Conservation (phyloP, 257 asterid genomes). For the Nicotiana paniculata region DNA sequence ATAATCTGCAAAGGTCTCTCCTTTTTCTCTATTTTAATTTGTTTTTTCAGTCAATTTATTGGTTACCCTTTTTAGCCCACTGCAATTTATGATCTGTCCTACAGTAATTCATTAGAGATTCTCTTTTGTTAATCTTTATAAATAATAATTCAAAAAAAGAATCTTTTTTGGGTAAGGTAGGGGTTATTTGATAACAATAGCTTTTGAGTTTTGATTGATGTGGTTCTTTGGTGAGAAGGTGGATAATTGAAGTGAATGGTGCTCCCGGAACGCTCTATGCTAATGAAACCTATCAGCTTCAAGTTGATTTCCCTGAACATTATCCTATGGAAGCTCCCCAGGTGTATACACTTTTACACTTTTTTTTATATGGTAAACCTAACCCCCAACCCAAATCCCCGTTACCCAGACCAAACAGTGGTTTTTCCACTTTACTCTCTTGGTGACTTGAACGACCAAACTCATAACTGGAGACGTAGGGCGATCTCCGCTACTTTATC, state of each 20-base stretch:
- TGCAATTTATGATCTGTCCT: neutral
- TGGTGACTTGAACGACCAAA: neutral
- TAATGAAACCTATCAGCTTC: constrained; percentile 40
- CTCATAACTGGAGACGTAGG: neutral
- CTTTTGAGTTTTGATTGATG: neutral
- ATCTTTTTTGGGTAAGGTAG: neutral
- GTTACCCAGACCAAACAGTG: neutral
- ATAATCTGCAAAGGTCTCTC: constrained; percentile 79
- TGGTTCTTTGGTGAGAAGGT: constrained; percentile 19
- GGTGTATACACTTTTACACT: constrained; percentile 13
- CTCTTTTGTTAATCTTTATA: neutral
- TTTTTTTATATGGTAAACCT: neutral
- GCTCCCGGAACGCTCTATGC: constrained; percentile 42
- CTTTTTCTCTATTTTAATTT: neutral
- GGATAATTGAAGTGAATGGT: constrained; percentile 48
- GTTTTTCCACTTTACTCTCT: neutral
- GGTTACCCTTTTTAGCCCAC: neutral
- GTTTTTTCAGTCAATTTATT: neutral
- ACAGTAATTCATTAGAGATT: neutral
- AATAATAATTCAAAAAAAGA: too few relatives aligned
- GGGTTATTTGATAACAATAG: neutral
- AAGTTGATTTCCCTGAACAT: constrained; percentile 50
- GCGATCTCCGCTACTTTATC: neutral
- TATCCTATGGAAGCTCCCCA: constrained; percentile 57
- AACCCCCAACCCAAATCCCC: neutral